phyloP scores from a whole-genome alignment of 2,329 filamentous ascomycete genomes.

The Arthroderma sp. region DNA sequence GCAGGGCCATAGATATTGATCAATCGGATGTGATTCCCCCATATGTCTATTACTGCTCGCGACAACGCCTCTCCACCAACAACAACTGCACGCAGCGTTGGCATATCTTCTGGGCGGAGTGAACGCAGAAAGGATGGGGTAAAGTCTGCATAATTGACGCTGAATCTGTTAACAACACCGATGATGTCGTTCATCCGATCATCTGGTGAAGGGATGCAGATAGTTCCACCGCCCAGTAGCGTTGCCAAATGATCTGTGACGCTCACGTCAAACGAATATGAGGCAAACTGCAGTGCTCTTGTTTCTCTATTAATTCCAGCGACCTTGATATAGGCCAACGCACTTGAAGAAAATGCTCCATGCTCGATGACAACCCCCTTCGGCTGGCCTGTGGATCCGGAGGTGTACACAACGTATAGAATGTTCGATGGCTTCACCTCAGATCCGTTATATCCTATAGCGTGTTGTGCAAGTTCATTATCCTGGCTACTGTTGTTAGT shows the following conservation, averaged over 20 bases:
- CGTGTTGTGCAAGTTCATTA: too few relatives aligned
- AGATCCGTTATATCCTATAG: too few relatives aligned
- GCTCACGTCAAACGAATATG: conserved; percentile 39
- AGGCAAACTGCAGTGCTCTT: conserved; percentile 44
- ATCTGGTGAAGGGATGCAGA: conserved; percentile 45
- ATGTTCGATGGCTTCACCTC: too few relatives aligned
- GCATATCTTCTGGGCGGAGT: conserved; percentile 27
- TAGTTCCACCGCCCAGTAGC: conserved; percentile 42
- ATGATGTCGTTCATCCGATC: conserved; percentile 41
- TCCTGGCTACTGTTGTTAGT: too few relatives aligned
- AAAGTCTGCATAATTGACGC: conserved; percentile 42
- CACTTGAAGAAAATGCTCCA: conserved; percentile 60
- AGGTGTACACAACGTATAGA: conserved; percentile 68
- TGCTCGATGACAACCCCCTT: conserved; percentile 73
- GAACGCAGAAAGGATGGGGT: conserved; percentile 44
- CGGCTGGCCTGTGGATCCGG: conserved; percentile 65
- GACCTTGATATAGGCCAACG: conserved; percentile 35
- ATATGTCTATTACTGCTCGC: conserved; percentile 21
- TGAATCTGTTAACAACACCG: conserved; percentile 36
- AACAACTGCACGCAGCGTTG: conserved; percentile 25
- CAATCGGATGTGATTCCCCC: conserved; percentile 26
- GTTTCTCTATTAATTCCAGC: conserved; percentile 35
- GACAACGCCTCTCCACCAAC: conserved; percentile 18
- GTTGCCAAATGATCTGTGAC: conserved; percentile 41
- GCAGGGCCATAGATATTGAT: conserved; percentile 32